Evolutionary conservation across 2,329 filamentous ascomycete genomes (phyloP), one percentile per base, ranked within the genome.

Genomic region (Xylariaceae sp.): DNA sequence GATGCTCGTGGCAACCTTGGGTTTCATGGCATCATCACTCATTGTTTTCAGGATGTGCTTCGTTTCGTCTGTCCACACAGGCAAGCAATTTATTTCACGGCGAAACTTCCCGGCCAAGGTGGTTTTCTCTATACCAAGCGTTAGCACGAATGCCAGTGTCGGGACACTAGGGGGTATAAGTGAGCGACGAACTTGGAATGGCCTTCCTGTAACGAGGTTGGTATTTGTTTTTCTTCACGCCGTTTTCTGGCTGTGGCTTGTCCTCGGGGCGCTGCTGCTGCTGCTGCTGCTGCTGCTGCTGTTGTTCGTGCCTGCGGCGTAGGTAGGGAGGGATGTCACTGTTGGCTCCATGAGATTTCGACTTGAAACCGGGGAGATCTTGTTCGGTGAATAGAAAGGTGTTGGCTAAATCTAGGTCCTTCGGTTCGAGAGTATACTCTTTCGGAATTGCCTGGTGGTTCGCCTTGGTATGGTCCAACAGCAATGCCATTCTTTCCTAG

Each of bases 381-480:
- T 95, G 91, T 72, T 99, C 94, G 39, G 88, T 91, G 68, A 99
- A 99, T 53, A 97, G 77, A 68, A 88, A 95, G 18, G 91, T 94
- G 71, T 96, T 96, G 65, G 83, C 83, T 32, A 92, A 83, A n/a
- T 81, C 69, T 51, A 70, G 66, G 47, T 78, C 76, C 51, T 72
- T 85, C 44, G 90, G 78, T 44, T 90, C 85, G 54, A 97, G 75
- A 61, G 89, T 82, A 72, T 96, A 99, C 66, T 95, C 90, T 66
- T 89, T 89, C 10, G 92, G 91, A n/a, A 96, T 78, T 5, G 79
- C 74, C 62, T 86, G 80, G 68, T 95, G 90, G 58, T 84, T 78
- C 7, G 81, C 76, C 47, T 86, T 76, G 48, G 84, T 78, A 19
- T 78, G 78, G 64, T 79, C 76, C 41, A 96, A 78, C 58, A 90